Evolutionary conservation across 345 rosid genomes (phyloP), one percentile per base, ranked within the genome.

Genomic region (Salix viminalis): DNA sequence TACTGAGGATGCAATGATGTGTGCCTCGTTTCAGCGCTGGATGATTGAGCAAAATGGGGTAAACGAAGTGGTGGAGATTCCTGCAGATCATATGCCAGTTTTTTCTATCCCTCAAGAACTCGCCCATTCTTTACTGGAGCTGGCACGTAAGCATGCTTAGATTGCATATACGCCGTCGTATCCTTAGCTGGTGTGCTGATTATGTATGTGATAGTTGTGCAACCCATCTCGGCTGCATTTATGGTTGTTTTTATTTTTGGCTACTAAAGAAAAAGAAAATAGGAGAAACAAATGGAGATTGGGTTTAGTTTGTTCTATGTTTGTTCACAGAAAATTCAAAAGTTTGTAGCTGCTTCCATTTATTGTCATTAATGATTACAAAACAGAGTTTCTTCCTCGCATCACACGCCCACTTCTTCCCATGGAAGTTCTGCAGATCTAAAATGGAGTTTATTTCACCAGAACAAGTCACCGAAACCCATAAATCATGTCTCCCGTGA

Each of bases 61-160:
- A 0, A 30, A 86, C 36, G 80, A 86, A 54, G 87, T 82, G 48
- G 70, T 58, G 50, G 73, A 68, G 74, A 85, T 88, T 39, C 50
- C 52, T 5, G 50, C 23, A 21, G 86, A 78, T 73, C 91, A 86
- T 60, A 85, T 85, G 92, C 77, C 81, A 41, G 86, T 89, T 83
- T 58, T 83, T 28, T 87, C 90, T 2, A 83, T 77, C 62, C 86
- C 89, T 13, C 36, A 34, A 36, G 77, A 85, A 67, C 76, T 88
- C 2, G 48, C 71, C 39, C 68, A 23, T 14, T 62, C 12, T 67
- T 70, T 87, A 23, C 28, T 60, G 39, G 44, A 79, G 8, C 65
- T 78, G 7, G 88, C 79, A 0, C n/a, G 24, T 23, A 70, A 66
- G 60, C 13, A 77, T 4, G 34, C 50, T 24, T 48, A 65, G 62